These are phyloP conservation scores for Schwanniomyces occidentalis DNA, from an alignment of 805 yeast genomes.

Conservation along the genomic window DNA sequence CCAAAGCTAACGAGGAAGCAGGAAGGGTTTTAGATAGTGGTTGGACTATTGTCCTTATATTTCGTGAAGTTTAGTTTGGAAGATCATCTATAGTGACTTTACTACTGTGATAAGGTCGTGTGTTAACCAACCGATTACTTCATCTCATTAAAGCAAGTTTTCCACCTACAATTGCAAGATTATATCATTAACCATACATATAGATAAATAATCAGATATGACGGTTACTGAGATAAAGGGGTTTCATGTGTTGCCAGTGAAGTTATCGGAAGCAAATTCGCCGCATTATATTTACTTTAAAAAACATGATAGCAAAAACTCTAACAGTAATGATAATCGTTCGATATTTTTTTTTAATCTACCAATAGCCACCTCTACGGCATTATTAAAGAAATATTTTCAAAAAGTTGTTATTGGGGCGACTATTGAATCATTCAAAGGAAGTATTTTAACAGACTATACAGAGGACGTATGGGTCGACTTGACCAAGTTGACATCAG, in stretches of 20 bases:
- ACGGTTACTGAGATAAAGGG: constrained; percentile 53
- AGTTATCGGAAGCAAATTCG: constrained; percentile 35
- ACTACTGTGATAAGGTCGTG: too few relatives aligned
- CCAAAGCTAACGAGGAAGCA: too few relatives aligned
- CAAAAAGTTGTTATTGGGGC: constrained; percentile 63
- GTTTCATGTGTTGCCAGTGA: constrained; percentile 51
- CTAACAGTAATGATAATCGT: constrained; percentile 25
- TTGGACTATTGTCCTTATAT: too few relatives aligned
- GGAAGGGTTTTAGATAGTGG: too few relatives aligned
- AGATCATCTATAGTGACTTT: too few relatives aligned
- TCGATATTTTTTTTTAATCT: constrained; percentile 76
- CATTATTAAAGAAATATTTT: constrained; percentile 56
- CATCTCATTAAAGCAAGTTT: too few relatives aligned
- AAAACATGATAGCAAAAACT: constrained; percentile 53
- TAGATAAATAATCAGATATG: too few relatives aligned
- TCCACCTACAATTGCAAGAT: too few relatives aligned
- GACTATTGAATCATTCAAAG: constrained; percentile 49
- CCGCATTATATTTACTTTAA: constrained; percentile 65
- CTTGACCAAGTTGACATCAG: constrained; percentile 60
- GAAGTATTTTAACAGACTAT: constrained; percentile 39
- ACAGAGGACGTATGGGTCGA: constrained; percentile 51
- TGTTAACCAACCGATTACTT: background rate
- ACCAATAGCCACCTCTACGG: constrained; percentile 61
- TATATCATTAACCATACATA: too few relatives aligned
- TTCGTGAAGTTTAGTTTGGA: too few relatives aligned